A percentile compares a stretch with the other conserved stretches of the same genome.
phyloP scores from a whole-genome alignment of 106 monocot species.

The Dendrobium chrysotoxum region DNA sequence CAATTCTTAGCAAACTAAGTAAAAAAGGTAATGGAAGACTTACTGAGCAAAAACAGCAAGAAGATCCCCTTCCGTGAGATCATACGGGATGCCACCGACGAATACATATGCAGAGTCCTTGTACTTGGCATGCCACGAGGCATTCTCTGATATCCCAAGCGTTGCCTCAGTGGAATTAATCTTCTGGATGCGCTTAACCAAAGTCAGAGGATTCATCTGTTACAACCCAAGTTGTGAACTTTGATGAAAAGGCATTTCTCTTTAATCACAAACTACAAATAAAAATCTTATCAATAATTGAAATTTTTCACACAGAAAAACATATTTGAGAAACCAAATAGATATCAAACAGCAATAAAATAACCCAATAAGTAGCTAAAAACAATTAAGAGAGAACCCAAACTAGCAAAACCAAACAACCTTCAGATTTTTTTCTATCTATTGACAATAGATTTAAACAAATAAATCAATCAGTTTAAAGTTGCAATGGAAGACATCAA shows the following conservation, averaged over 20 bases:
- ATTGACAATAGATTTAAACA: not conserved
- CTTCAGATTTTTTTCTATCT: not conserved
- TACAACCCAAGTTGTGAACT: not conserved
- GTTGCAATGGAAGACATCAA: too few species aligned
- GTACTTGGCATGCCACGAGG: slow-evolving; percentile 93
- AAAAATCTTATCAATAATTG: not conserved
- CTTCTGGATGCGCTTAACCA: slow-evolving; percentile 89
- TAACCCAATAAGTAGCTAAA: not conserved
- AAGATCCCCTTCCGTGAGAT: slow-evolving; percentile 94
- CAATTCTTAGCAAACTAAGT: not conserved
- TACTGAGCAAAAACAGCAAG: slow-evolving; percentile 92
- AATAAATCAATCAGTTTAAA: too few species aligned
- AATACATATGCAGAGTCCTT: slow-evolving; percentile 96
- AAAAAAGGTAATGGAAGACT: not conserved
- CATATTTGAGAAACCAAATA: not conserved
- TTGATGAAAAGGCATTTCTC: not conserved
- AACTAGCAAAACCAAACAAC: not conserved
- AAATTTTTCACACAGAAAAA: not conserved
- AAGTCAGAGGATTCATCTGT: slow-evolving; percentile 87
- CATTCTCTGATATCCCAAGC: slow-evolving; percentile 82
- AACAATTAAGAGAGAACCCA: not conserved
- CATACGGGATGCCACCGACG: slow-evolving; percentile 82
- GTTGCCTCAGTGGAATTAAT: slow-evolving; percentile 74
- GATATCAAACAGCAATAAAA: not conserved
- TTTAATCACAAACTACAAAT: not conserved